A percentile compares a stretch with the other conserved stretches of the same genome.
phyloP scores from a whole-genome alignment of 1,284 basidiomycete species.

The Trametes hirsuta region DNA sequence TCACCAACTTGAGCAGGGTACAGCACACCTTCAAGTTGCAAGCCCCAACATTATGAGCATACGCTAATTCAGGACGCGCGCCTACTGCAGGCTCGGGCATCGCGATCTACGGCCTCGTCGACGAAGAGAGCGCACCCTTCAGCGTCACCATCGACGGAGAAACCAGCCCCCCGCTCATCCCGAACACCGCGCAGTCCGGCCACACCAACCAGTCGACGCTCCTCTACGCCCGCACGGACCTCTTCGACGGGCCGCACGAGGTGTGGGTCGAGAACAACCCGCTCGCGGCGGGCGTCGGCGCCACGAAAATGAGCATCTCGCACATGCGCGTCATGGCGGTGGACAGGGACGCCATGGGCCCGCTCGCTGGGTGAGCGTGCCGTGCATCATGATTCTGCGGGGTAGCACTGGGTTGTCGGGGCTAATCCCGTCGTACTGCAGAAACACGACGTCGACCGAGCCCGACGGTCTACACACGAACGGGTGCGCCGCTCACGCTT shows the following conservation, averaged over 20 bases:
- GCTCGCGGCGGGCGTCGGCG: not conserved
- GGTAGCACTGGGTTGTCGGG: no score
- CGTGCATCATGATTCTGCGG: no score
- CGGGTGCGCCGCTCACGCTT: not conserved
- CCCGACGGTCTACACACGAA: no score
- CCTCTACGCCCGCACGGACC: conserved; percentile 9
- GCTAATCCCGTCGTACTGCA: no score
- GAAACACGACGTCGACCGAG: no score
- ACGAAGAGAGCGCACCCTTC: conserved; percentile 12
- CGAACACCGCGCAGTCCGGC: conserved; percentile 11
- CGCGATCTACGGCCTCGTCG: conserved; percentile 18
- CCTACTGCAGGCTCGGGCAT: conserved; percentile 17
- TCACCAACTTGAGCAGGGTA: no score
- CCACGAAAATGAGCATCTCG: conserved; percentile 11
- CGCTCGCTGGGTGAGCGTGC: not conserved
- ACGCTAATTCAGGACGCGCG: no score
- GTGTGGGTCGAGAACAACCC: conserved; percentile 22
- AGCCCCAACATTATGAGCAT: no score
- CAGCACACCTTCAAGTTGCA: no score
- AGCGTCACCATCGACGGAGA: conserved; percentile 19
- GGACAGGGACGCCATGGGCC: not conserved
- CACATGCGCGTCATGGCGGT: conserved; percentile 1
- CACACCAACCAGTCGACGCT: not conserved
- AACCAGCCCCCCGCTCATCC: not conserved
- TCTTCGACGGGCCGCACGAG: conserved; percentile 8